Percentiles rank a stretch among this genome's conserved stretches.
These are phyloP conservation scores for Xerophyta viscosa DNA, from an alignment of 106 monocot species.

Conservation along the genomic window DNA sequence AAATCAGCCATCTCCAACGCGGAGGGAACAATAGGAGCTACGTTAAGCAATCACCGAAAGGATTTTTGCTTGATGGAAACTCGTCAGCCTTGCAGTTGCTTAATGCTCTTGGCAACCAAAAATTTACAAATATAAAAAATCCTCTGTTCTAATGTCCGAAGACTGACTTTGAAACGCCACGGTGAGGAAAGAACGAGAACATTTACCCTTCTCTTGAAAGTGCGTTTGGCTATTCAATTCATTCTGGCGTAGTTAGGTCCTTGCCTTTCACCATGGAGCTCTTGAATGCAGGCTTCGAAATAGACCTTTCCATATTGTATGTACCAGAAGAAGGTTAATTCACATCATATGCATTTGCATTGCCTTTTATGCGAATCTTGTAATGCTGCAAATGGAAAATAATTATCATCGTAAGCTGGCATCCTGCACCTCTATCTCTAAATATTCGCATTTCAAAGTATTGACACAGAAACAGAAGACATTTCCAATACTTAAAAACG, in stretches of 20 bases:
- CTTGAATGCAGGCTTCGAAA: conserved; percentile 70
- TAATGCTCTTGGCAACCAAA: conserved; percentile 54
- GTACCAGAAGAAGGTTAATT: no score
- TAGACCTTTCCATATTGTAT: conserved; percentile 73
- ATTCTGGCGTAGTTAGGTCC: conserved; percentile 59
- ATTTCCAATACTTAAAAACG: no score
- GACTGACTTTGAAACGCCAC: not conserved
- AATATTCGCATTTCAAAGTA: no score
- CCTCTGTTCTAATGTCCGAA: not conserved
- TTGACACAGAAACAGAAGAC: no score
- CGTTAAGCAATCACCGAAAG: conserved; percentile 54
- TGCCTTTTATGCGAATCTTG: no score
- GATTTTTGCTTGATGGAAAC: conserved; percentile 93
- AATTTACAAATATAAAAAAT: not conserved
- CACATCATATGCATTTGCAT: no score
- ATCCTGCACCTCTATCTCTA: no score
- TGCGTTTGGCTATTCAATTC: conserved; percentile 79
- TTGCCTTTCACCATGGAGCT: conserved; percentile 55
- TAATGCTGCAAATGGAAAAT: no score
- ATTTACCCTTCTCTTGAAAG: conserved; percentile 76
- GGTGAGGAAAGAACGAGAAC: not conserved
- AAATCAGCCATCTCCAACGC: no score
- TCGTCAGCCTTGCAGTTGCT: conserved; percentile 79
- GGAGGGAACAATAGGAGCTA: no score
- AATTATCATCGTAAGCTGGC: no score